Percentiles rank a stretch among this genome's conserved stretches.
Evolutionary conservation across 2,329 filamentous ascomycete genomes (phyloP).

Genomic region (Beauveria bassiana): DNA sequence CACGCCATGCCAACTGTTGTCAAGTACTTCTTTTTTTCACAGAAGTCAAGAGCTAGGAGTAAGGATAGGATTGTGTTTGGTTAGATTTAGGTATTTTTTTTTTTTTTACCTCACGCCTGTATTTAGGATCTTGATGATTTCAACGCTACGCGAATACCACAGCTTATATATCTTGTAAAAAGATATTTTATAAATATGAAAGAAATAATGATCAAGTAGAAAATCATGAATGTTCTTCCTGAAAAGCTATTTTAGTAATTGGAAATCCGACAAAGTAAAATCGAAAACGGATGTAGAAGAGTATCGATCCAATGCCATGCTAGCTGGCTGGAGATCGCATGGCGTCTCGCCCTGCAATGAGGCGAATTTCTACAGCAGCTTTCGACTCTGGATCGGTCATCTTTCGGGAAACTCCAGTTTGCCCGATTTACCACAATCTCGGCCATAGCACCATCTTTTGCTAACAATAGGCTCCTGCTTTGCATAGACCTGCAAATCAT

Average conservation of each 20-base stretch:
- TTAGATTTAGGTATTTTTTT: background rate
- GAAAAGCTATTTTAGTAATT: too few relatives aligned
- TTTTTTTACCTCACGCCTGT: background rate
- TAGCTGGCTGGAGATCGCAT: background rate
- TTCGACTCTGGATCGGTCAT: background rate
- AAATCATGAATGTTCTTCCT: too few relatives aligned
- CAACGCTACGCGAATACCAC: background rate
- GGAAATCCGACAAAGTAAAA: too few relatives aligned
- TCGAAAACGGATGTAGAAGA: too few relatives aligned
- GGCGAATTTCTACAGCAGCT: background rate
- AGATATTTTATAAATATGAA: too few relatives aligned
- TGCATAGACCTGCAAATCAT: background rate
- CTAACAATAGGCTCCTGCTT: background rate
- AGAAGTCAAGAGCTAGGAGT: background rate
- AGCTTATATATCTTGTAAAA: too few relatives aligned
- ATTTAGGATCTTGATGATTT: background rate
- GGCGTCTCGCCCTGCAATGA: background rate
- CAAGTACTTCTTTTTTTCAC: background rate
- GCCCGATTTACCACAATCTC: background rate
- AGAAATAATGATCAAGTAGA: too few relatives aligned
- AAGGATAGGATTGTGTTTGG: background rate
- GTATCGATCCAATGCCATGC: too few relatives aligned
- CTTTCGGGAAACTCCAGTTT: background rate
- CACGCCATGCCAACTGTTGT: background rate
- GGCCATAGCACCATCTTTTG: too few relatives aligned